Evolutionary conservation across 164 flowering plant species (phyloP).

Genomic region (grape (Vitis vinifera)): ASM3070453v1 NC_081808.1:19347001-19347500

Average conservation of each 20-base stretch:
- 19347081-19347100: too few species aligned
- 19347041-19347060: conserved; percentile 81
- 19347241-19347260: conserved; percentile 96
- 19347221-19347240: conserved; percentile 80
- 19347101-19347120: too few species aligned
- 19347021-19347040: conserved; percentile 42
- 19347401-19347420: conserved; percentile 69
- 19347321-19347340: conserved; percentile 23
- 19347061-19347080: conserved; percentile 50
- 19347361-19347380: conserved; percentile 35
- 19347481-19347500: conserved; percentile 84
- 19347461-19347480: conserved; percentile 70
- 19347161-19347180: background rate
- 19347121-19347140: too few species aligned
- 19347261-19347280: conserved; percentile 71
- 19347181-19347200: background rate
- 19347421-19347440: conserved; percentile 72
- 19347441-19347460: conserved; percentile 84
- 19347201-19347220: background rate
- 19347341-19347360: conserved; percentile 27
- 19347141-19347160: too few species aligned
- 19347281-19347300: conserved; percentile 72
- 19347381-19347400: conserved; percentile 43
- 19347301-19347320: conserved; percentile 59
- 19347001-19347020: conserved; percentile 28